Evolutionary conservation across 2,329 filamentous ascomycete genomes (phyloP).

Genomic region (Clathrospora elynae): DNA sequence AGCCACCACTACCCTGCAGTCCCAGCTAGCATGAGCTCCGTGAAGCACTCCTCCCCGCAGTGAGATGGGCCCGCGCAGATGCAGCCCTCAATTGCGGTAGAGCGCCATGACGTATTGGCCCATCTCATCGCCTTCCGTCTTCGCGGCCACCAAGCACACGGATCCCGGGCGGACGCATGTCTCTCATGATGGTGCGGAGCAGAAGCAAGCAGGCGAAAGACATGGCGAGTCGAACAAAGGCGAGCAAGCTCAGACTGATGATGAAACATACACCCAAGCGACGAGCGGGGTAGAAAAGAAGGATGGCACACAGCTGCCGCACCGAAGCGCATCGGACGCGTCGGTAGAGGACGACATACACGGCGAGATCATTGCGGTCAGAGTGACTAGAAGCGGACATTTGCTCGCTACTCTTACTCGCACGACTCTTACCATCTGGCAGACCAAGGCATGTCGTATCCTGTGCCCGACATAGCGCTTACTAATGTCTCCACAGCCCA

Average conservation of each 20-base stretch:
- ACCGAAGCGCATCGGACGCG: constrained; percentile 11
- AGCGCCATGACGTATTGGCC: constrained; percentile 82
- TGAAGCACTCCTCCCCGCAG: constrained; percentile 30
- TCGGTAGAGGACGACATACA: constrained; percentile 47
- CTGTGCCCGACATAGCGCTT: constrained; percentile 10
- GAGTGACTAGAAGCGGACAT: constrained; percentile 78
- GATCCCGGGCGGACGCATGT: constrained; percentile 60
- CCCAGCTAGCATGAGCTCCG: constrained; percentile 31
- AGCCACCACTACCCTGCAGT: constrained; percentile 32
- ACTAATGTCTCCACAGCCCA: constrained; percentile 65
- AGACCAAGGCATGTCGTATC: constrained; percentile 74
- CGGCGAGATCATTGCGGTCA: constrained; percentile 75
- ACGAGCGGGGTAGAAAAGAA: constrained; percentile 19
- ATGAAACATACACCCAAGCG: constrained; percentile 13
- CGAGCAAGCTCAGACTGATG: constrained; percentile 15
- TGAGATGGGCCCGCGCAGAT: constrained; percentile 46
- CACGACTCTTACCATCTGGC: constrained; percentile 91
- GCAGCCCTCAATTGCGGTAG: constrained; percentile 44
- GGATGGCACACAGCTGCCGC: constrained; percentile 8
- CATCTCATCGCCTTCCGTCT: constrained; percentile 80
- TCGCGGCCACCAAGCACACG: constrained; percentile 74
- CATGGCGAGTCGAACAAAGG: constrained; percentile 19
- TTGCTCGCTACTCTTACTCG: constrained; percentile 86
- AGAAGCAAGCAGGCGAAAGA: constrained; percentile 27
- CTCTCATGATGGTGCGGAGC: constrained; percentile 63